Evolutionary conservation across 768 basidiomycete genomes (phyloP).

Genomic region (Leccinum longicurvipes): DNA sequence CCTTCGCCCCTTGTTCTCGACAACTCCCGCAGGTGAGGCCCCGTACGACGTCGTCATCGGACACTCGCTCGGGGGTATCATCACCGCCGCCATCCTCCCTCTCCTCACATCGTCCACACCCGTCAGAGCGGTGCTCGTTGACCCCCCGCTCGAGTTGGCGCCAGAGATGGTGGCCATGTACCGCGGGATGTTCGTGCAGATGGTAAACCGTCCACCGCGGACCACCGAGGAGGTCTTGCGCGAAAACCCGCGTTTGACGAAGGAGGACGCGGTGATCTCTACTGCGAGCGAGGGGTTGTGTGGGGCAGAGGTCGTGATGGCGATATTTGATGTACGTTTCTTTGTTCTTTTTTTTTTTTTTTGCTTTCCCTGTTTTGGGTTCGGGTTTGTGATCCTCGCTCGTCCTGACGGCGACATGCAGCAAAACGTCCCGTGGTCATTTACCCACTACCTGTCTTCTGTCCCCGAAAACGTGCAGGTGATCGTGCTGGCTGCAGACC

Average conservation of each 20-base stretch:
- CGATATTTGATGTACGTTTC: not conserved
- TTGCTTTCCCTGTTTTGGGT: not conserved
- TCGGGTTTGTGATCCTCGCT: no score
- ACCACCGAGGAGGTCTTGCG: not conserved
- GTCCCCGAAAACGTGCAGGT: conserved; percentile 11
- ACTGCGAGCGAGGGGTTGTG: not conserved
- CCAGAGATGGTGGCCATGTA: not conserved
- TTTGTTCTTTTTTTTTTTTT: no score
- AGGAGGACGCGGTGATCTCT: not conserved
- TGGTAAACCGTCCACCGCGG: not conserved
- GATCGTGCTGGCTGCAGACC: conserved; percentile 14
- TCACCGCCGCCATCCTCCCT: not conserved
- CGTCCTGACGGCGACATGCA: not conserved
- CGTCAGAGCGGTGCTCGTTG: not conserved
- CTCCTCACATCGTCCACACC: not conserved
- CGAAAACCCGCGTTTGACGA: not conserved
- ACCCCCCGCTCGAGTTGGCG: not conserved
- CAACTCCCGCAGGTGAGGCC: not conserved
- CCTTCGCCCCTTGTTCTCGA: conserved; percentile 7
- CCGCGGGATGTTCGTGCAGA: not conserved
- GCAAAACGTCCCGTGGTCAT: conserved; percentile 25
- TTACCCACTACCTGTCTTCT: conserved; percentile 2
- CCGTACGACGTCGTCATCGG: not conserved
- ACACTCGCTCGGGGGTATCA: not conserved
- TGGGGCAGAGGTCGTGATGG: not conserved